These are phyloP conservation scores for Gossypium ekmanianum DNA, from an alignment of 345 rosid species.

Conservation along the genomic window DNA sequence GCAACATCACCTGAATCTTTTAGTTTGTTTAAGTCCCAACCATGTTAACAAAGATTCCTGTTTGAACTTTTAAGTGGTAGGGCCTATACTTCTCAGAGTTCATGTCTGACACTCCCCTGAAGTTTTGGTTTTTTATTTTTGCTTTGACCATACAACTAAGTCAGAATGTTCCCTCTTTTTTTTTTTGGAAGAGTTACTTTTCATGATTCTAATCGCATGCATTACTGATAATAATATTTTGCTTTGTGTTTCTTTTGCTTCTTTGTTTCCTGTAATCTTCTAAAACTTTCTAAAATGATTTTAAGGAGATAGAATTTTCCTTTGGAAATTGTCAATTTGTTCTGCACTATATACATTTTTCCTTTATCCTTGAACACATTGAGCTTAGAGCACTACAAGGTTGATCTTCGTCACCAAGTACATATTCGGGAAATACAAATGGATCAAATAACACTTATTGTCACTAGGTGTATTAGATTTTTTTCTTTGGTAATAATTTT, in stretches of 20 bases:
- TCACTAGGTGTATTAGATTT: neutral
- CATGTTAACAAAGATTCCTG: neutral
- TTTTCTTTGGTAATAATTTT: neutral
- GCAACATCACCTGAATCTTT: neutral
- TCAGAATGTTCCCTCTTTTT: neutral
- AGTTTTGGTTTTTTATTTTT: neutral
- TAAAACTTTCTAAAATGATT: neutral
- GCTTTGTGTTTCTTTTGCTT: neutral
- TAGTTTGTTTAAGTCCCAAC: neutral
- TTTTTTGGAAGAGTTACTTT: neutral
- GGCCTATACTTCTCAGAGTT: neutral
- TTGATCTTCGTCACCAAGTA: neutral
- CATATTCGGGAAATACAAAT: neutral
- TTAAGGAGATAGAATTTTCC: neutral
- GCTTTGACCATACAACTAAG: neutral
- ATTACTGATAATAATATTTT: neutral
- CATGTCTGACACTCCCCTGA: neutral
- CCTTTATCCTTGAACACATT: neutral
- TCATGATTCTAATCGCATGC: neutral
- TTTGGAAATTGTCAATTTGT: neutral
- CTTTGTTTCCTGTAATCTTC: conserved; percentile 1
- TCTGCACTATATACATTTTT: neutral
- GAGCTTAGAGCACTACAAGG: neutral
- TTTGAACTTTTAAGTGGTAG: neutral
- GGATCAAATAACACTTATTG: neutral